Base-by-base conservation (phyloP, 345 rosid genomes). In the Toxicodendron radicans region DNA sequence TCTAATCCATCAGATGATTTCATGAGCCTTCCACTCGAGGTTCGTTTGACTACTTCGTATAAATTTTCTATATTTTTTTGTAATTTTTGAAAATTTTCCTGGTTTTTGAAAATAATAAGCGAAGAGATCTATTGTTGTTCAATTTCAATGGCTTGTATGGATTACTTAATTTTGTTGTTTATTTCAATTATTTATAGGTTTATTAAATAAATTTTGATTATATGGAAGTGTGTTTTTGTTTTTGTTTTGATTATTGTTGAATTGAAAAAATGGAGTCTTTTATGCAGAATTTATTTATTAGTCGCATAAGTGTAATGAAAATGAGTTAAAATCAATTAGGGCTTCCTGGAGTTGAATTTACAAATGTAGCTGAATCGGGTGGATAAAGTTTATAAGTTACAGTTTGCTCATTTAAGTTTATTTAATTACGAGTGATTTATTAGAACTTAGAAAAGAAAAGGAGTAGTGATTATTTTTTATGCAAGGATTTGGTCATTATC, bases 21-120 rank as follows among this genome's bases (percentile, higher is more conserved):
- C 85, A 91, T 83, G 93, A 93, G 97, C 86, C 92, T 95, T 51
- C 98, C 99, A 81, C 92, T 95, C 65, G 99, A 95, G 97, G 99
- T 91, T 67, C 57, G 60, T 10, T 8, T 14, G 9, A 14, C 4
- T 45, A 17, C 1, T 61, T 16, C 33, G 30, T 16, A 1, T 61
- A 2, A 18, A 77, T 63, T 61, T 49, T 10, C 0, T 7, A 20
- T 32, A 0, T 30, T 41, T 27, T 54, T 48, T 54, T 1, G 30
- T 27, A 27, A 27, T 27, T 27, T 27, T 27, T 27, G n/a, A 27
- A 27, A 27, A 27, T 27, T 27, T 27, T 27, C 30, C 30, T 51
- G 9, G 2, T 4, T 35, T 70, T 58, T 54, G 8, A 16, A 3
- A 17, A 1, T 54, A 9, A 32, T 53, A 38, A 35, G 1, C 54